Evolutionary conservation across 495 filamentous ascomycete species (phyloP).

Genomic region (Cryomyces minteri): DNA sequence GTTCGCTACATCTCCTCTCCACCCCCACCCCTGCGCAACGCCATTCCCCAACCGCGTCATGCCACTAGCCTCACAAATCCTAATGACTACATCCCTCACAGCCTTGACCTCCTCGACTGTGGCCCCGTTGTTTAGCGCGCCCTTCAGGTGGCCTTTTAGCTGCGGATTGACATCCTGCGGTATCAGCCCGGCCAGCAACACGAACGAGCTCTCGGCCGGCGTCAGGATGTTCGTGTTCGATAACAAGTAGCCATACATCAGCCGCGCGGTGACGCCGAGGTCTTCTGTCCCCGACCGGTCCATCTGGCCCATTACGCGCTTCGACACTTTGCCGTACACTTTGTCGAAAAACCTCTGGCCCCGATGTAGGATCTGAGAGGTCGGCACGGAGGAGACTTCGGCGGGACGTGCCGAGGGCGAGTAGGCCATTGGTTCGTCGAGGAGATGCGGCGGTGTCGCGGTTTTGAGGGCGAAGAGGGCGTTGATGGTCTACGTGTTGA

Average conservation of each 20-base stretch:
- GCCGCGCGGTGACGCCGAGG: constrained; percentile 28
- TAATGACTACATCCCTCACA: constrained; percentile 29
- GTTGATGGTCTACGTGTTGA: constrained; percentile 28
- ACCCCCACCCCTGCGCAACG: constrained; percentile 23
- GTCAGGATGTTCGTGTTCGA: constrained; percentile 29
- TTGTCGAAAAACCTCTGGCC: constrained; percentile 31
- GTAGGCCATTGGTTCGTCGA: constrained; percentile 23
- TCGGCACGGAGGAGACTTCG: constrained; percentile 19
- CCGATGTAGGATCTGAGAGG: constrained; percentile 23
- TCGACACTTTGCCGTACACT: constrained; percentile 33
- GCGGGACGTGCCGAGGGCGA: constrained; percentile 24
- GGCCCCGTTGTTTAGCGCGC: constrained; percentile 33
- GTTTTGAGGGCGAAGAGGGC: constrained; percentile 28
- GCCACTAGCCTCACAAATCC: constrained; percentile 28
- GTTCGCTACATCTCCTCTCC: constrained; percentile 22
- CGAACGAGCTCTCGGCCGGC: constrained; percentile 29
- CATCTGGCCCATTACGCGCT: constrained; percentile 34
- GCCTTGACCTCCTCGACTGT: constrained; percentile 32
- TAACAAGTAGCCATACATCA: constrained; percentile 34
- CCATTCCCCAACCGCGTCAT: constrained; percentile 22
- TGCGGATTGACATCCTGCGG: constrained; percentile 39
- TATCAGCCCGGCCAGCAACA: constrained; percentile 36
- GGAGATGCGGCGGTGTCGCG: constrained; percentile 26
- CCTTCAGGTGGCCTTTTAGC: constrained; percentile 34
- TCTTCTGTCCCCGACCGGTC: constrained; percentile 34